phyloP scores from a whole-genome alignment of 2,329 filamentous ascomycete genomes.

The Dactylellina drechsleri region DNA sequence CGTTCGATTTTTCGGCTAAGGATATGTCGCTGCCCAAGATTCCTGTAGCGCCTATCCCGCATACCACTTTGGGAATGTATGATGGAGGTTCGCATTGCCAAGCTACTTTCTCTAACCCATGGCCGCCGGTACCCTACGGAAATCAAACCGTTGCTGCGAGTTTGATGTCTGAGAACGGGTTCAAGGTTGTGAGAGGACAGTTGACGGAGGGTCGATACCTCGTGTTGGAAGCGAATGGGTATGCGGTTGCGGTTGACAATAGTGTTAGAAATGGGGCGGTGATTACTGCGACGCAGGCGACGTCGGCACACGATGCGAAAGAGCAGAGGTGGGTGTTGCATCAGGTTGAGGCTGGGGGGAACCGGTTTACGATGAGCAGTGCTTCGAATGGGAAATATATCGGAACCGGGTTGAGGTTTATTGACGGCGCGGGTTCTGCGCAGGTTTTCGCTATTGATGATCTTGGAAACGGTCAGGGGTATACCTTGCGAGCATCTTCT shows the following conservation, averaged over 20 bases:
- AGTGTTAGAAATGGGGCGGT: conserved; percentile 56
- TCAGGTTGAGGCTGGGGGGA: conserved; percentile 60
- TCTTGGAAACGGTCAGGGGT: conserved; percentile 4
- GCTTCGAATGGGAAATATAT: conserved; percentile 63
- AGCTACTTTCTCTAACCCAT: conserved; percentile 60
- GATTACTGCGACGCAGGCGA: no score
- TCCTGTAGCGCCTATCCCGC: conserved; percentile 60
- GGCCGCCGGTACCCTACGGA: conserved; percentile 66
- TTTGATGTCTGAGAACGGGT: conserved; percentile 66
- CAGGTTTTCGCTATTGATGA: neutral
- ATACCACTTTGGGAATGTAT: no score
- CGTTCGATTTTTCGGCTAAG: conserved; percentile 65
- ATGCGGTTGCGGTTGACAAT: conserved; percentile 62
- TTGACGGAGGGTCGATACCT: conserved; percentile 69
- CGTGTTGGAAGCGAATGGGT: conserved; percentile 65
- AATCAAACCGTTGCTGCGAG: conserved; percentile 62
- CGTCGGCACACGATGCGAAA: conserved; percentile 61
- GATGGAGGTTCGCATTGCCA: conserved; percentile 51
- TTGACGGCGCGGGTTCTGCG: neutral
- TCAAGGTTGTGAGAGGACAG: conserved; percentile 67
- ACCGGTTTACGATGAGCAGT: conserved; percentile 62
- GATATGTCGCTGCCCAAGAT: conserved; percentile 66
- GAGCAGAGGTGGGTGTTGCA: conserved; percentile 67
- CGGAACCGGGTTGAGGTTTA: conserved; percentile 29
- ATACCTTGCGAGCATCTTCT: neutral